phyloP scores from a whole-genome alignment of 371 early-diverging fungal genomes.

The Mortierella sp. region DNA sequence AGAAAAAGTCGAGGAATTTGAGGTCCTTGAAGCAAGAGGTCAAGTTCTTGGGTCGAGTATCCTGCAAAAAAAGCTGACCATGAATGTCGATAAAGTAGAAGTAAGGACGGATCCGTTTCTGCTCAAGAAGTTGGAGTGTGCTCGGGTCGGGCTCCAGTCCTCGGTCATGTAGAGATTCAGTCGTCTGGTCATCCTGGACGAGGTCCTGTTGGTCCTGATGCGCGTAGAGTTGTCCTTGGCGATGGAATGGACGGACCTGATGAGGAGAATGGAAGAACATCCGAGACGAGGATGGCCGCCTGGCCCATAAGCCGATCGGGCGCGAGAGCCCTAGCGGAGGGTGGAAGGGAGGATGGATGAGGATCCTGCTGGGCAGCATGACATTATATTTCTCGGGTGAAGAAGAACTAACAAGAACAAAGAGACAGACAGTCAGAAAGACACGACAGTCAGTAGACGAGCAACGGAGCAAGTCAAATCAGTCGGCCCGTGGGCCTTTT shows the following conservation, averaged over 20 bases:
- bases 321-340: no score
- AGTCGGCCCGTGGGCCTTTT: no score
- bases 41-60: slow-evolving; percentile 40
- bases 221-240: not conserved
- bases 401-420: no score
- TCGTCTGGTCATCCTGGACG: not conserved
- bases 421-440: no score
- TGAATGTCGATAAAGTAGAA: slow-evolving; percentile 49
- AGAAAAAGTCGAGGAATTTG: slow-evolving; percentile 45
- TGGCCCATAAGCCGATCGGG: no score
- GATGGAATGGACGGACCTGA: not conserved
- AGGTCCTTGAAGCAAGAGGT: slow-evolving; percentile 48
- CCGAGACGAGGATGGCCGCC: no score
- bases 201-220: not conserved
- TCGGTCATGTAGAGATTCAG: slow-evolving; percentile 29
- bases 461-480: no score
- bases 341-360: no score
- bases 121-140: slow-evolving; percentile 2
- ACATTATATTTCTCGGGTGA: no score
- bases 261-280: no score
- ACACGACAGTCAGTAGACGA: no score
- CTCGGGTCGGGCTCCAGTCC: slow-evolving; percentile 17
- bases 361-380: no score
- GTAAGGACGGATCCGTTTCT: slow-evolving; percentile 33
- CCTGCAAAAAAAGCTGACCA: slow-evolving; percentile 50